A percentile compares a stretch with the other conserved stretches of the same genome.
phyloP scores from a whole-genome alignment of 352 stramenopile species.

The Phytophthora constricta region DNA sequence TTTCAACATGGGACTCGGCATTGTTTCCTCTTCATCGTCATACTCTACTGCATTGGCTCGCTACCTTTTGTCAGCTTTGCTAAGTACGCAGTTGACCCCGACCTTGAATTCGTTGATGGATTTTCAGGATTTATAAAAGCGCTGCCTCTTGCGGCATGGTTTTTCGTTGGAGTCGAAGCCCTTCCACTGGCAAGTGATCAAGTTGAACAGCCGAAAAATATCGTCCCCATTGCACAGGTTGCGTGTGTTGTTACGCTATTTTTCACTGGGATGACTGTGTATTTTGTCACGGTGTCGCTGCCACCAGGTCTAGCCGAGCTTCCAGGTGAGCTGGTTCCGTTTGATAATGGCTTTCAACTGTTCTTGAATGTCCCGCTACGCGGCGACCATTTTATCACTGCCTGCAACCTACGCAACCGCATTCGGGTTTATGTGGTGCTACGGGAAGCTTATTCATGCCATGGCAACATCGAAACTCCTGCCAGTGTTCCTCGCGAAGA shows the following conservation, averaged over 20 bases:
- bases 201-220: slow-evolving; percentile 45
- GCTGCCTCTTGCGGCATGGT: slow-evolving; percentile 46
- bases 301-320: slow-evolving; percentile 37
- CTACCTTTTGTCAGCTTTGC: slow-evolving; percentile 38
- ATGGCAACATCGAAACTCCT: slow-evolving; percentile 57
- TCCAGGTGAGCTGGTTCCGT: slow-evolving; percentile 30
- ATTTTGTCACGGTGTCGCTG: slow-evolving; percentile 43
- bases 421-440: slow-evolving; percentile 65
- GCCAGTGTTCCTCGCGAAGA: slow-evolving; percentile 36
- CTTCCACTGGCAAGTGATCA: slow-evolving; percentile 43
- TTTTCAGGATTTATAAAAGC: slow-evolving; percentile 43
- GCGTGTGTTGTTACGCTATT: slow-evolving; percentile 50
- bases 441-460: slow-evolving; percentile 54
- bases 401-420: slow-evolving; percentile 59
- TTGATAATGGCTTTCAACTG: slow-evolving; percentile 42
- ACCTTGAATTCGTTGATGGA: slow-evolving; percentile 25
- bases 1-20: slow-evolving; percentile 44
- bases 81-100: slow-evolving; percentile 17
- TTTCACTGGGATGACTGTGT: slow-evolving; percentile 40
- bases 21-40: slow-evolving; percentile 41
- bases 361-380: slow-evolving; percentile 30
- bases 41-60: slow-evolving; percentile 49
- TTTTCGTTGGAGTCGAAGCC: slow-evolving; percentile 60
- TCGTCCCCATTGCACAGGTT: slow-evolving; percentile 51
- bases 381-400: slow-evolving; percentile 47